A percentile compares a stretch with the other conserved stretches of the same genome.
Conservation (phyloP, 805 yeast genomes). For the Cyberlindnera subsufficiens region DNA sequence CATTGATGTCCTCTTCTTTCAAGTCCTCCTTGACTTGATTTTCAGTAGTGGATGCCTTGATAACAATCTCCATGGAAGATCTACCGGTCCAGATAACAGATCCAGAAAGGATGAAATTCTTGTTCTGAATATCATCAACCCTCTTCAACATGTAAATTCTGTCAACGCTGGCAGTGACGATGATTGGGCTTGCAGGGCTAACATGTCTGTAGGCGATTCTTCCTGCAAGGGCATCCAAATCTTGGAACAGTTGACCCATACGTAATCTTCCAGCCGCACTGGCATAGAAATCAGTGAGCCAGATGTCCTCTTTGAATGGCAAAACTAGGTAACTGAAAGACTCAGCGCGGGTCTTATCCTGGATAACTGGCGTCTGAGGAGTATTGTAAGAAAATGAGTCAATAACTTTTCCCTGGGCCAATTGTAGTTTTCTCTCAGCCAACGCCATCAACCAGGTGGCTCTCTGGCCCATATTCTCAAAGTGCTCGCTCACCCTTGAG, state of each 20-base stretch:
- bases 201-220: conserved; percentile 90
- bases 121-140: conserved; percentile 68
- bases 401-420: conserved; percentile 65
- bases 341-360: conserved; percentile 71
- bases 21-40: conserved; percentile 46
- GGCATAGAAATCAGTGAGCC: conserved; percentile 81
- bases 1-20: conserved; percentile 51
- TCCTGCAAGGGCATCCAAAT: conserved; percentile 90
- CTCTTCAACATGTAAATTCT: conserved; percentile 82
- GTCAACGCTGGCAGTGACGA: conserved; percentile 94
- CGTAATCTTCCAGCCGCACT: conserved; percentile 88
- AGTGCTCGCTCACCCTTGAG: conserved; percentile 29
- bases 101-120: conserved; percentile 83
- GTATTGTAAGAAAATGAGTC: conserved; percentile 68
- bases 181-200: conserved; percentile 92
- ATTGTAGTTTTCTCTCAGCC: conserved; percentile 62
- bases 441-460: conserved; percentile 89
- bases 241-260: conserved; percentile 92
- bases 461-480: conserved; percentile 24
- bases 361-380: conserved; percentile 64
- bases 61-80: conserved; percentile 92
- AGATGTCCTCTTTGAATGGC: conserved; percentile 80
- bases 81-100: conserved; percentile 91
- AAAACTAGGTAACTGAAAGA: conserved; percentile 65
- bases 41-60: conserved; percentile 76